These are phyloP conservation scores for Hericium coralloides DNA, from an alignment of 768 basidiomycete species.

Conservation along the genomic window DNA sequence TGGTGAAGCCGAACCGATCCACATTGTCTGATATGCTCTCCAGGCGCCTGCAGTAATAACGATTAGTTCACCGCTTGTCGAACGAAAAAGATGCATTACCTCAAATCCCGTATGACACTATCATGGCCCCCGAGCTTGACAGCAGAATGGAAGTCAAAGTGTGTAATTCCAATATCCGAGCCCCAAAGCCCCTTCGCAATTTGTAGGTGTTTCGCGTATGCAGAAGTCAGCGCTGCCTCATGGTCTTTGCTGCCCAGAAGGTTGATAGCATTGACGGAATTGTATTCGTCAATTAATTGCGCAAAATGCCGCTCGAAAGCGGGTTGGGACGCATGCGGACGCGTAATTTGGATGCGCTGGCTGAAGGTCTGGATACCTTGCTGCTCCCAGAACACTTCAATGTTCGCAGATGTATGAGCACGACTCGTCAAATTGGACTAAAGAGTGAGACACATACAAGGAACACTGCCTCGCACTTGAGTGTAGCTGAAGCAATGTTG, in stretches of 20 bases:
- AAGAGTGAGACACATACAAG: constrained; percentile 49
- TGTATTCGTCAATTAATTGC: constrained; percentile 81
- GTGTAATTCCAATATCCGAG: constrained; percentile 68
- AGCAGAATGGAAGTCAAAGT: constrained; percentile 90
- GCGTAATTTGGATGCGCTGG: constrained; percentile 88
- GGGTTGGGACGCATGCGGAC: constrained; percentile 92
- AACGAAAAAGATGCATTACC: constrained; percentile 18
- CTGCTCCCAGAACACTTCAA: constrained; percentile 95
- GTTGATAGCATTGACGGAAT: constrained; percentile 80
- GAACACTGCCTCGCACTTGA: constrained; percentile 93
- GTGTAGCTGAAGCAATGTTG: constrained; percentile 87
- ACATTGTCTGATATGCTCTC: constrained; percentile 51
- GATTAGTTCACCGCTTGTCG: no score
- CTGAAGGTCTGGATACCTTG: constrained; percentile 93
- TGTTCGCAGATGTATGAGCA: constrained; percentile 1
- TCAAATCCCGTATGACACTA: constrained; percentile 66
- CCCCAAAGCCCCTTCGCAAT: constrained; percentile 53
- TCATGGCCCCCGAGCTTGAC: constrained; percentile 84
- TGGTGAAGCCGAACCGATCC: constrained; percentile 80
- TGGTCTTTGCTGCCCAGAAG: constrained; percentile 89
- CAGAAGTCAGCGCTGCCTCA: constrained; percentile 73
- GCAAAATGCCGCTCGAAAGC: constrained; percentile 94
- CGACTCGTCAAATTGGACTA: not conserved
- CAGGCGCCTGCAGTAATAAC: constrained; percentile 36
- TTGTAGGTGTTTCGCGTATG: constrained; percentile 76